These are phyloP conservation scores for Botrytis aclada DNA, from an alignment of 2,329 filamentous ascomycete genomes.

Conservation along the genomic window DNA sequence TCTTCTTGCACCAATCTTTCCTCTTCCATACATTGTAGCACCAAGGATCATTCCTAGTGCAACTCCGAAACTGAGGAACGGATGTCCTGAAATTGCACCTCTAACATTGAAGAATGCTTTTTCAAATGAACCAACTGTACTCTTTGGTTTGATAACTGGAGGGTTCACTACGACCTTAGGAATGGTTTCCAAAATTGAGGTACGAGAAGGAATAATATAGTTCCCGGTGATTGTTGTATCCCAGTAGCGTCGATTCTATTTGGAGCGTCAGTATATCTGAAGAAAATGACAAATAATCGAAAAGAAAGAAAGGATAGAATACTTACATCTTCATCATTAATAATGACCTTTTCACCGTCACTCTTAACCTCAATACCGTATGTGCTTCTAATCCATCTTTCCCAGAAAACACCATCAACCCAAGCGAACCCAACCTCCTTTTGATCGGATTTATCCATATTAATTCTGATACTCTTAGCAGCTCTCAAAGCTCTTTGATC, in stretches of 20 bases:
- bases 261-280: conserved; percentile 21
- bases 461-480: conserved; percentile 88
- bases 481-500: conserved; percentile 82
- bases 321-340: conserved; percentile 95
- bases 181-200: conserved; percentile 42
- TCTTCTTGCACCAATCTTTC: conserved; percentile 50
- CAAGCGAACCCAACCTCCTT: conserved; percentile 94
- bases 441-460: conserved; percentile 81
- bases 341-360: conserved; percentile 87
- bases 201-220: conserved; percentile 79
- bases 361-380: conserved; percentile 82
- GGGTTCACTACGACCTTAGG: conserved; percentile 49
- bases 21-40: conserved; percentile 51
- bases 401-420: conserved; percentile 97
- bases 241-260: conserved; percentile 89
- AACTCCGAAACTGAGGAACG: conserved; percentile 56
- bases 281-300: background rate
- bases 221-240: conserved; percentile 86
- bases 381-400: conserved; percentile 91
- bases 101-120: conserved; percentile 68
- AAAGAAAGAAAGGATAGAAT: background rate
- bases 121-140: conserved; percentile 69
- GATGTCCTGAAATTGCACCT: conserved; percentile 56
- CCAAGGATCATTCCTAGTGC: conserved; percentile 56
- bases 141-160: conserved; percentile 69